These are phyloP conservation scores for Suhomyces bolitotheri DNA, from an alignment of 1,139 yeast genomes.

Conservation along the genomic window DNA sequence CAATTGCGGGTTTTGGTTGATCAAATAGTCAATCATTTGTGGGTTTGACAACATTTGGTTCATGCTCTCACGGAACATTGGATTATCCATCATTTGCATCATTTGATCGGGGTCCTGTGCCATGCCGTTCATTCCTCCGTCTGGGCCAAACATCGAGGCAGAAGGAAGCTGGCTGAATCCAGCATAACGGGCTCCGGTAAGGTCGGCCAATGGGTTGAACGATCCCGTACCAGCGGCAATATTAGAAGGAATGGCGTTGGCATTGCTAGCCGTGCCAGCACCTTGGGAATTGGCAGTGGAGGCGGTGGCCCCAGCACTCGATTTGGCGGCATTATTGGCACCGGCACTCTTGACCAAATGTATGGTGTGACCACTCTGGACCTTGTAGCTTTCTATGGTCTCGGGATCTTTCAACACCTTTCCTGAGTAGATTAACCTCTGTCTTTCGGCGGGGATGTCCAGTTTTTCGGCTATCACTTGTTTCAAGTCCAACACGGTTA, in stretches of 20 bases:
- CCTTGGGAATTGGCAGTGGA: slow-evolving; percentile 19
- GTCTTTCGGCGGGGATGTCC: slow-evolving; percentile 71
- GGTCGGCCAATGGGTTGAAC: slow-evolving; percentile 84
- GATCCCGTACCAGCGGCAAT: slow-evolving; percentile 88
- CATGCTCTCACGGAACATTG: slow-evolving; percentile 79
- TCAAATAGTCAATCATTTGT: slow-evolving; percentile 79
- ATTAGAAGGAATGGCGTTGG: slow-evolving; percentile 58
- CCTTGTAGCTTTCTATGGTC: slow-evolving; percentile 70
- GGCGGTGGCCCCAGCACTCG: slow-evolving; percentile 13
- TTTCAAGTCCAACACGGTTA: slow-evolving; percentile 71
- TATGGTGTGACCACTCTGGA: slow-evolving; percentile 82
- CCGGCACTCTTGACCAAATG: slow-evolving; percentile 79
- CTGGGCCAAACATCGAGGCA: slow-evolving; percentile 90
- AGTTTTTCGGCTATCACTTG: slow-evolving; percentile 57
- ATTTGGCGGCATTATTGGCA: slow-evolving; percentile 25
- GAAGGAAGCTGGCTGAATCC: slow-evolving; percentile 88
- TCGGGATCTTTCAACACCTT: slow-evolving; percentile 86
- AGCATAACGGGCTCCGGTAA: slow-evolving; percentile 95
- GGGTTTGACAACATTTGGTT: slow-evolving; percentile 75
- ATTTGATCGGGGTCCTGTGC: slow-evolving; percentile 80
- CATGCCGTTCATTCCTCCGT: slow-evolving; percentile 67
- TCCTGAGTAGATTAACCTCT: slow-evolving; percentile 90
- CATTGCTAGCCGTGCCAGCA: slow-evolving; percentile 6
- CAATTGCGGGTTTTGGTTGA: slow-evolving; percentile 80
- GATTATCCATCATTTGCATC: slow-evolving; percentile 73